Evolutionary conservation across 495 filamentous ascomycete genomes (phyloP), one percentile per base, ranked within the genome.

Genomic region (Neurospora discreta): DNA sequence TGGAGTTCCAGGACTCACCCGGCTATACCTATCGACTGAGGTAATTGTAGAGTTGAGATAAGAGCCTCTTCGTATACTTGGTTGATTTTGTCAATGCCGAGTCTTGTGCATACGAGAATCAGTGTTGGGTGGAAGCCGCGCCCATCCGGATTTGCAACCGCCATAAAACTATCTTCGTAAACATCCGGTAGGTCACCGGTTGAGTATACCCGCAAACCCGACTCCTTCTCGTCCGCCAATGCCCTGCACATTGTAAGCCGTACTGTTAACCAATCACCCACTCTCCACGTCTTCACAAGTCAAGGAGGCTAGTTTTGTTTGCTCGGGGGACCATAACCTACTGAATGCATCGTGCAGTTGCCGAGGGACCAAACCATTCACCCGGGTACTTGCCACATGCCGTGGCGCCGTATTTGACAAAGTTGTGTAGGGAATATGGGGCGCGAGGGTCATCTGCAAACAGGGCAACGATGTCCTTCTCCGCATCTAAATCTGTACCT

Each of bases 291-390:
- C 13, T 16, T 40, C 39, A 11, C 15, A 9, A 26, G 52, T n/a
- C 36, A 20, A 41, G 36, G 69, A 72, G 30, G 30, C 52, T 52
- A 15, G 20, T n/a, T 60, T 23, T 39, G n/a, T 18, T 65, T 65
- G 52, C 26, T 26, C 8, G 38, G 23, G 6, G n/a, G 60, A 43
- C 23, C 33, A 43, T 38, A 15, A 84, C 93, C 77, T 81, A 97
- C 94, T 96, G 90, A 70, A 99, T 97, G 80, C 96, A 98, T 71
- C 90, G 88, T n/a, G 96, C 93, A 3, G 96, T 96, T 7, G 96
- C 95, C 18, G 93, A 97, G n/a, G 96, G 96, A 11, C 96, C 96
- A 84, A 99, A 99, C 96, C 96, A 99, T 81, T 98, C 92, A 33
- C 96, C 96, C 0, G 96, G 95, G 79, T 94, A 91, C 78, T 97